Conservation (phyloP, 2,329 filamentous ascomycete species). For the Neoascochyta sp. region DNA sequence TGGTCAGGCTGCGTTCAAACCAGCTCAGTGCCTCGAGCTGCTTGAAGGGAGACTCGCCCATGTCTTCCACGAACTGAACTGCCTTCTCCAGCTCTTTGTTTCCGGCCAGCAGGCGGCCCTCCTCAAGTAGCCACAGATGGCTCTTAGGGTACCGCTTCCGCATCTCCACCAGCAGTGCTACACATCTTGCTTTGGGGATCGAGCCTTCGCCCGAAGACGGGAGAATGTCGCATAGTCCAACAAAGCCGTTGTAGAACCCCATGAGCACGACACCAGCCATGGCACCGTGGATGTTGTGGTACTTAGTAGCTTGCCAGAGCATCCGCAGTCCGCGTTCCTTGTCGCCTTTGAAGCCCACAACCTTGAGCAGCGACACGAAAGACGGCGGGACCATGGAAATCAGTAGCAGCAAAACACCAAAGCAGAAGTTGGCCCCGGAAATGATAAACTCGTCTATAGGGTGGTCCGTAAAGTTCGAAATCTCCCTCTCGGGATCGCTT, state of each 20-base stretch:
- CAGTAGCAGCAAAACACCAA: constrained; percentile 77
- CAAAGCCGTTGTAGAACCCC: constrained; percentile 81
- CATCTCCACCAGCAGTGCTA: constrained; percentile 68
- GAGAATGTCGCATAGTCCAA: constrained; percentile 85
- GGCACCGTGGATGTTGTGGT: constrained; percentile 87
- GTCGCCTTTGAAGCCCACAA: constrained; percentile 89
- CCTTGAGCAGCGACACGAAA: constrained; percentile 78
- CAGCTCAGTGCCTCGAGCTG: constrained; percentile 81
- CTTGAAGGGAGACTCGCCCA: constrained; percentile 68
- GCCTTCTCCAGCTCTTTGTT: constrained; percentile 65
- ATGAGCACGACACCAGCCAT: constrained; percentile 78
- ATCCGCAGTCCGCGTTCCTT: constrained; percentile 75
- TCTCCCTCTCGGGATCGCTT: constrained; percentile 52
- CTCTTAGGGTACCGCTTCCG: constrained; percentile 74
- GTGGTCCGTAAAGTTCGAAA: constrained; percentile 62
- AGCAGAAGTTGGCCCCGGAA: constrained; percentile 84
- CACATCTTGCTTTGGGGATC: constrained; percentile 68
- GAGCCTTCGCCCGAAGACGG: constrained; percentile 57
- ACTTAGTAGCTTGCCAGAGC: constrained; percentile 86
- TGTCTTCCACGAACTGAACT: constrained; percentile 59
- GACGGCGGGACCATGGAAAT: constrained; percentile 92
- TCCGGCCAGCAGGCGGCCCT: constrained; percentile 71
- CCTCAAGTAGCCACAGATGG: constrained; percentile 82
- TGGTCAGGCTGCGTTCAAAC: constrained; percentile 77
- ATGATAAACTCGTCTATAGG: constrained; percentile 85